A percentile compares a stretch with the other conserved stretches of the same genome.
Evolutionary conservation across 805 yeast species (phyloP).

Genomic region (Groenewaldozyma salmanticensis): DNA sequence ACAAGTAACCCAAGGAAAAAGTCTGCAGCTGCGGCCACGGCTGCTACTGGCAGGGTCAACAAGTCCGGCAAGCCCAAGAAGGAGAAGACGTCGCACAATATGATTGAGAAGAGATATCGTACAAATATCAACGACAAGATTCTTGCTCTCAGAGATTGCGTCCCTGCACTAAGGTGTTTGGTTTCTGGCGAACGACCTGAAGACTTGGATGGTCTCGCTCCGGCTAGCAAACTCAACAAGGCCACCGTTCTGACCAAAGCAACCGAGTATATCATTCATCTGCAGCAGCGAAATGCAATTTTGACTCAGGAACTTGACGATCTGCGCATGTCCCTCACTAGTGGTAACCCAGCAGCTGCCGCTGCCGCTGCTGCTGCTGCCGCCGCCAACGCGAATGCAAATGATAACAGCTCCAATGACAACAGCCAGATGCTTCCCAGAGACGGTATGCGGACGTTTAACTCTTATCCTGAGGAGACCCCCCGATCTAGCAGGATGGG

Average conservation of each 20-base stretch:
- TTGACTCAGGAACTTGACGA: slow-evolving; percentile 45
- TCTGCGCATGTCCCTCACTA: slow-evolving; percentile 24
- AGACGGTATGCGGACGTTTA: neutral
- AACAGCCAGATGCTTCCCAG: neutral
- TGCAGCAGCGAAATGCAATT: slow-evolving; percentile 48
- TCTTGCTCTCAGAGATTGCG: slow-evolving; percentile 59
- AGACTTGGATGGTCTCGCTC: slow-evolving; percentile 63
- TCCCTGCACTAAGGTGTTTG: slow-evolving; percentile 64
- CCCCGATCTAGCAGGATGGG: slow-evolving; percentile 1
- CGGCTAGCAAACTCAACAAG: slow-evolving; percentile 66
- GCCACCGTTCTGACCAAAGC: slow-evolving; percentile 72
- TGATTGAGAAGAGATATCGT: slow-evolving; percentile 73
- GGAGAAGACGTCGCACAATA: slow-evolving; percentile 58
- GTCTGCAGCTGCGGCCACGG: neutral
- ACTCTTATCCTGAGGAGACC: neutral
- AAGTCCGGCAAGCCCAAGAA: slow-evolving; percentile 26
- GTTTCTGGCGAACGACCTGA: slow-evolving; percentile 35
- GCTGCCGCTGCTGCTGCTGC: too few species aligned
- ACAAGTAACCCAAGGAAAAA: neutral
- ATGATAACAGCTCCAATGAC: slow-evolving; percentile 1
- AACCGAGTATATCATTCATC: slow-evolving; percentile 67
- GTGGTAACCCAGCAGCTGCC: too few species aligned
- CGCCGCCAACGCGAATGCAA: too few species aligned
- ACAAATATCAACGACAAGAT: slow-evolving; percentile 69
- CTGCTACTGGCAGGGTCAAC: slow-evolving; percentile 5